Conservation (phyloP, 495 filamentous ascomycete genomes). For the Lophium mytilinum region DNA sequence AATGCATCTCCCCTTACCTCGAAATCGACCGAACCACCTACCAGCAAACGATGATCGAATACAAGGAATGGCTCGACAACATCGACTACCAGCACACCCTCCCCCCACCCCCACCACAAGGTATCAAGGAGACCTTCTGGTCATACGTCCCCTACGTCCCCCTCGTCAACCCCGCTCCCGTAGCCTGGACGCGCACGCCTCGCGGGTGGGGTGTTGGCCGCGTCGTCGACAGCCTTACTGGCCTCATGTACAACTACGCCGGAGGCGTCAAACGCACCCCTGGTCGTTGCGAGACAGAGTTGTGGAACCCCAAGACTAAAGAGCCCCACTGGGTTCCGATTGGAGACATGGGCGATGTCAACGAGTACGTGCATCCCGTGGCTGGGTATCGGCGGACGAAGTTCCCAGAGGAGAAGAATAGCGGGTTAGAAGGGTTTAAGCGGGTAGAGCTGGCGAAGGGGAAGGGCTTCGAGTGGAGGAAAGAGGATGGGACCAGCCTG, state of each 20-base stretch:
- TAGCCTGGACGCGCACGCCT: not conserved
- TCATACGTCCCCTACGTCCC: constrained; percentile 11
- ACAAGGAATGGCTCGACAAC: constrained; percentile 5
- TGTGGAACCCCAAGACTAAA: not conserved
- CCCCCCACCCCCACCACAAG: constrained; percentile 10
- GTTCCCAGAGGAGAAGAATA: no score
- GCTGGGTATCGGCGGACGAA: no score
- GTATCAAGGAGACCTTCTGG: not conserved
- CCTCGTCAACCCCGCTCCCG: constrained; percentile 8
- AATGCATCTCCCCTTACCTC: constrained; percentile 17
- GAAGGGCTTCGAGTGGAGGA: no score
- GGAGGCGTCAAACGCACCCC: constrained; percentile 2
- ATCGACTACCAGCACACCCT: constrained; percentile 5
- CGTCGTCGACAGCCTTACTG: constrained; percentile 10
- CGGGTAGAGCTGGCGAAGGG: no score
- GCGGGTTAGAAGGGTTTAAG: no score
- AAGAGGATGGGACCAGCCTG: no score
- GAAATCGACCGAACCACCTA: constrained; percentile 14
- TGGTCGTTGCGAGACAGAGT: constrained; percentile 8
- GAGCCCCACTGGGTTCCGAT: constrained; percentile 1
- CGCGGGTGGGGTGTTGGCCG: constrained; percentile 14
- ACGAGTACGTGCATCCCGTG: constrained; percentile 22
- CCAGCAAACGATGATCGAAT: constrained; percentile 3
- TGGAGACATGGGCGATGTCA: constrained; percentile 2
- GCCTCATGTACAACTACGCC: constrained; percentile 3